phyloP scores from a whole-genome alignment of 257 asterid species.

The Solanum piurae region DNA sequence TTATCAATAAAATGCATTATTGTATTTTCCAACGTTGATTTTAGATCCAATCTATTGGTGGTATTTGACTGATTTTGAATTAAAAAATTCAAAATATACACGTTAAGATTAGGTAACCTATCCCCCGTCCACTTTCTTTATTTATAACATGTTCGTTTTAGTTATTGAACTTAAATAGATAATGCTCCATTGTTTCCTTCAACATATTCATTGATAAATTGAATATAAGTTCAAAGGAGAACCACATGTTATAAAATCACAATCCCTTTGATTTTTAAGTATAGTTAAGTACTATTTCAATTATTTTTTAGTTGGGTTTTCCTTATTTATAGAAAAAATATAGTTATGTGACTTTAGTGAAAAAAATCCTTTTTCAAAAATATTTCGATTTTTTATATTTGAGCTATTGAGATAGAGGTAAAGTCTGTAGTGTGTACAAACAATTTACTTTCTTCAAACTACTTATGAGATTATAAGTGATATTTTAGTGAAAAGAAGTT shows the following conservation, averaged over 20 bases:
- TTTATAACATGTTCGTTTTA: not conserved
- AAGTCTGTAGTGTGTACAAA: not conserved
- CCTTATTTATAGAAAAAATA: not conserved
- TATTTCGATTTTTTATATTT: not conserved
- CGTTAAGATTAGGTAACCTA: too few species aligned
- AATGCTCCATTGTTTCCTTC: not conserved
- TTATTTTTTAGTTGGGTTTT: not conserved
- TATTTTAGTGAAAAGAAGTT: not conserved
- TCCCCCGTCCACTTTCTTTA: fast-evolving
- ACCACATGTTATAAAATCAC: not conserved
- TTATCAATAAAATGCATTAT: not conserved
- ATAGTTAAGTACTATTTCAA: not conserved
- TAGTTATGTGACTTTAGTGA: not conserved
- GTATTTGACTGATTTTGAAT: not conserved
- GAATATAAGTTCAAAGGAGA: not conserved
- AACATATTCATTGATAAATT: not conserved
- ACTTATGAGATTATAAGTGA: not conserved
- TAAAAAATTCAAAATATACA: too few species aligned
- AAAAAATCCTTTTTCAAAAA: not conserved
- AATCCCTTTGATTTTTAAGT: not conserved
- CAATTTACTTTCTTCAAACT: not conserved
- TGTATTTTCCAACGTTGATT: not conserved
- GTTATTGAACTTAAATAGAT: not conserved
- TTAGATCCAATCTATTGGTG: not conserved
- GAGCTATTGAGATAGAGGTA: too few species aligned